phyloP scores from a whole-genome alignment of 2,329 filamentous ascomycete species.

The Dactylonectria macrodidyma region DNA sequence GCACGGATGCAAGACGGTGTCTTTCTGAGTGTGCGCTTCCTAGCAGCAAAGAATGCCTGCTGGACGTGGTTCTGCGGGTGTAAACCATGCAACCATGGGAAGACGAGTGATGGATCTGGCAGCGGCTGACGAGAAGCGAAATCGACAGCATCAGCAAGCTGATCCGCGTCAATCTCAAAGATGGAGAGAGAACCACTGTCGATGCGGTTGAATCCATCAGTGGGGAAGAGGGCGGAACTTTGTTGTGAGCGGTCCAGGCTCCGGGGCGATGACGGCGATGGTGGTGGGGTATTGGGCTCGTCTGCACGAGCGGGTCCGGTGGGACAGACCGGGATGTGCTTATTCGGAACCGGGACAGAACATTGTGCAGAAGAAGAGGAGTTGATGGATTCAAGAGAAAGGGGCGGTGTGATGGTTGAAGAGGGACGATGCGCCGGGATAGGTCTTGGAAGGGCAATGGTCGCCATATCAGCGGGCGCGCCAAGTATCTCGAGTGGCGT shows the following conservation, averaged over 20 bases:
- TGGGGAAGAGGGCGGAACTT: conserved; percentile 82
- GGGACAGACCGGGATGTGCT: conserved; percentile 91
- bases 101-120: conserved; percentile 87
- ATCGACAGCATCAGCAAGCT: conserved; percentile 81
- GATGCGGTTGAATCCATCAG: conserved; percentile 71
- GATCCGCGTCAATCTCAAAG: conserved; percentile 80
- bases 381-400: conserved; percentile 55
- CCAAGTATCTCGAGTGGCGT: conserved; percentile 9
- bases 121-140: conserved; percentile 84
- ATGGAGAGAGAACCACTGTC: conserved; percentile 71
- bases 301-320: conserved; percentile 75
- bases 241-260: conserved; percentile 68
- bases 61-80: conserved; percentile 92
- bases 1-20: conserved; percentile 82
- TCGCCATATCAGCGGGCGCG: conserved; percentile 61
- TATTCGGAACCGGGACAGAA: conserved; percentile 79
- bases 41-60: conserved; percentile 87
- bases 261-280: conserved; percentile 78
- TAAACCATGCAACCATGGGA: conserved; percentile 96
- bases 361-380: conserved; percentile 44
- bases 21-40: conserved; percentile 78
- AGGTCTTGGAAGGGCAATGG: conserved; percentile 67
- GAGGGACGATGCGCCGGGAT: conserved; percentile 62
- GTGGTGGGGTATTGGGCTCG: conserved; percentile 73
- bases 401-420: conserved; percentile 60